These are phyloP conservation scores for Gillenia trifoliata DNA, from an alignment of 306 rosid species.

Conservation along the genomic window DNA sequence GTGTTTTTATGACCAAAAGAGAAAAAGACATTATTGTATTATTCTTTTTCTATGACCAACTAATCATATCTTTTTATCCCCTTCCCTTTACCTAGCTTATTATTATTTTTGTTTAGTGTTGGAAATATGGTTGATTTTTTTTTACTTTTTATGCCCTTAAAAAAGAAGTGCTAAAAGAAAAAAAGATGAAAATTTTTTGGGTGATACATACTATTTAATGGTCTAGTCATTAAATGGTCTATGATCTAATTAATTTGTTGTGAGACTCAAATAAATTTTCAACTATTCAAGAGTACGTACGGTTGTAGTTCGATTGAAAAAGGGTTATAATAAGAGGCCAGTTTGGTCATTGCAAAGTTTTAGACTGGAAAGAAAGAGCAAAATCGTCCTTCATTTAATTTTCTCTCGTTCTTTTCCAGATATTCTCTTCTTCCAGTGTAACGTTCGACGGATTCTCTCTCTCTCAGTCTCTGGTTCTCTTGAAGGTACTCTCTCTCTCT, in stretches of 20 bases:
- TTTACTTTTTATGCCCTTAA: background rate
- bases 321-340: background rate
- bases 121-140: background rate
- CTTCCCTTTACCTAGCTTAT: background rate
- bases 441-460: background rate
- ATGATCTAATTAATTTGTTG: too few species aligned
- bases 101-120: background rate
- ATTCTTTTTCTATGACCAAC: too few species aligned
- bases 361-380: background rate
- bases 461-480: background rate
- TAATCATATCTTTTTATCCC: background rate
- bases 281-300: too few species aligned
- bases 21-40: too few species aligned
- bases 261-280: too few species aligned
- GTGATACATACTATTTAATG: too few species aligned
- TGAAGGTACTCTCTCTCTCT: background rate
- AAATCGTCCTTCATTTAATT: background rate
- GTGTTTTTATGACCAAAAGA: too few species aligned
- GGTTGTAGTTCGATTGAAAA: too few species aligned
- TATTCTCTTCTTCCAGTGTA: background rate
- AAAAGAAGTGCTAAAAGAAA: background rate
- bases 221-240: too few species aligned
- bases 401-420: background rate
- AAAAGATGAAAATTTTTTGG: too few species aligned
- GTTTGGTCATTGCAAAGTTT: background rate